phyloP scores from a whole-genome alignment of 2,329 filamentous ascomycete genomes.

The Sporothrix pallida region DNA sequence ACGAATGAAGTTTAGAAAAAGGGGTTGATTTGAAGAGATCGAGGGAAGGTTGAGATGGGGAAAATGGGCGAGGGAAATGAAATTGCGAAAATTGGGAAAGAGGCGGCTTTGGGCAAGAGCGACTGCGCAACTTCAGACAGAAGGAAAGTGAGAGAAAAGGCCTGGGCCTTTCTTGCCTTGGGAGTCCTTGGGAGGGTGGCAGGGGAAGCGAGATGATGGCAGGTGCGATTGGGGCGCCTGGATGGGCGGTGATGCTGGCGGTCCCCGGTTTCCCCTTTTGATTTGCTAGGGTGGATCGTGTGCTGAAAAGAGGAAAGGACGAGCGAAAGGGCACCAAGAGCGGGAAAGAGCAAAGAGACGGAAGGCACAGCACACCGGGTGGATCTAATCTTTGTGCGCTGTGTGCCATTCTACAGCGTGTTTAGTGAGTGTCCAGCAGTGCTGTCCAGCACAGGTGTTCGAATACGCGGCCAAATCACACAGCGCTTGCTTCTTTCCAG shows the following conservation, averaged over 20 bases:
- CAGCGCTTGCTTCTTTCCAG: constrained; percentile 14
- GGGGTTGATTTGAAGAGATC: constrained; percentile 4
- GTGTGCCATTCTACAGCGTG: neutral
- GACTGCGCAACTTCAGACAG: neutral
- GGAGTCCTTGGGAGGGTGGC: neutral
- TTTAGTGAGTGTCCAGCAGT: neutral
- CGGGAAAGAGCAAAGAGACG: constrained; percentile 16
- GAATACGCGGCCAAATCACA: constrained; percentile 13
- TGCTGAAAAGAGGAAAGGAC: constrained; percentile 16
- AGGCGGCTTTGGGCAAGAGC: neutral
- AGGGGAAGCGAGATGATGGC: constrained; percentile 29
- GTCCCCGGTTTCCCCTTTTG: constrained; percentile 18
- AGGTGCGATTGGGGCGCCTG: constrained; percentile 8
- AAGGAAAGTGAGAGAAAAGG: neutral
- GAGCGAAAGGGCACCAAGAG: neutral
- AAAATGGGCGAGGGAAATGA: constrained; percentile 38
- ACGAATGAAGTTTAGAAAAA: neutral
- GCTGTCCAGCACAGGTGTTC: neutral
- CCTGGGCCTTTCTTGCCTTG: neutral
- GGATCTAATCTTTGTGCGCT: constrained; percentile 5
- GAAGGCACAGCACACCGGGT: constrained; percentile 7
- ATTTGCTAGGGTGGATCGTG: constrained; percentile 24
- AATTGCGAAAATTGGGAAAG: constrained; percentile 7
- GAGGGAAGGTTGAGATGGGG: constrained; percentile 36
- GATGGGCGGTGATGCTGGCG: constrained; percentile 23